Evolutionary conservation across 164 flowering plant genomes (phyloP).

Genomic region (Magnolia changhungtana): DNA sequence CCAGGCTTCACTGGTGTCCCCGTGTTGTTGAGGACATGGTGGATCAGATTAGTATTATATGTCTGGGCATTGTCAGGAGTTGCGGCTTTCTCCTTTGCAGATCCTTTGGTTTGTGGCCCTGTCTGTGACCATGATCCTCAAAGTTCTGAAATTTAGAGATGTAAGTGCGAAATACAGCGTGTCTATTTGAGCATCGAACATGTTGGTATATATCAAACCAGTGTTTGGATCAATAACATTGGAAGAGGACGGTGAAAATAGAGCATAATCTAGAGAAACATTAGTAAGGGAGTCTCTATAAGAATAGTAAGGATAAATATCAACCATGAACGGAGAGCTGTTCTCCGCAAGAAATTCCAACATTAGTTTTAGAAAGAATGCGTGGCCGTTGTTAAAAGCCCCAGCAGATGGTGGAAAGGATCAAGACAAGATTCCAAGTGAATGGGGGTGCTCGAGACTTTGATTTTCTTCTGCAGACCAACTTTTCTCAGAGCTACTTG

Average conservation of each 20-base stretch:
- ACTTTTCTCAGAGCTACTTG: conserved; percentile 61
- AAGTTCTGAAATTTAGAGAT: conserved; percentile 68
- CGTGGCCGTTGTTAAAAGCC: conserved; percentile 68
- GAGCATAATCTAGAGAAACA: conserved; percentile 78
- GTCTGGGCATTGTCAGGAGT: conserved; percentile 86
- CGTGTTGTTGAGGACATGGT: conserved; percentile 64
- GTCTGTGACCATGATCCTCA: conserved; percentile 86
- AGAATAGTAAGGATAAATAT: conserved; percentile 90
- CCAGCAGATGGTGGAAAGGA: conserved; percentile 98
- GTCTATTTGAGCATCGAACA: conserved; percentile 97
- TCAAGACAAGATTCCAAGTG: conserved; percentile 77
- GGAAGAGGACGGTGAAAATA: conserved; percentile 57
- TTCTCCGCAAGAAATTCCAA: conserved; percentile 85
- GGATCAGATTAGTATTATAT: conserved; percentile 80
- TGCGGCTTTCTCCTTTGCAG: conserved; percentile 83
- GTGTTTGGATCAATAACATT: conserved; percentile 93
- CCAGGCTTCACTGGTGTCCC: conserved; percentile 92
- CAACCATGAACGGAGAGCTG: conserved; percentile 87
- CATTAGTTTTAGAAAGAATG: conserved; percentile 68
- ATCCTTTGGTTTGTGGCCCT: conserved; percentile 98
- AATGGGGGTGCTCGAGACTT: conserved; percentile 79
- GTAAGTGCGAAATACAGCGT: conserved; percentile 72
- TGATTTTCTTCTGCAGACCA: conserved; percentile 71
- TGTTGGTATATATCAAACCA: conserved; percentile 81
- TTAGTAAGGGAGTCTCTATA: conserved; percentile 63